Percentiles rank a stretch among this genome's conserved stretches.
Evolutionary conservation across 257 asterid species (phyloP).

Genomic region (Solanum raphanifolium): DNA sequence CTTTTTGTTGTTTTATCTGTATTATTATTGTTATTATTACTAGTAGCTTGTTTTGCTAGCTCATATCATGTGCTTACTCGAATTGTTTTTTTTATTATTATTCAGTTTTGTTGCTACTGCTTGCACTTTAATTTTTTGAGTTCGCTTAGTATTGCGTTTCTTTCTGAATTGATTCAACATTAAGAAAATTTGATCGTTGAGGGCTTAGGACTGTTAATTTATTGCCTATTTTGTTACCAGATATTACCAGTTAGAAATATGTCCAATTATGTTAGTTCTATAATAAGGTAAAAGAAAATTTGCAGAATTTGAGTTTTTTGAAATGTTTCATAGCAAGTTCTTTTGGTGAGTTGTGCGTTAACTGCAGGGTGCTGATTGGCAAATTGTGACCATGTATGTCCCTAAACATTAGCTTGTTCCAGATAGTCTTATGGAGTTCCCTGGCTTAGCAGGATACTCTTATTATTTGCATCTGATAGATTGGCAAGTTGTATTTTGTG

Average conservation of each 20-base stretch:
- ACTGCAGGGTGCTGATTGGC: neutral
- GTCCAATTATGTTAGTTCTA: neutral
- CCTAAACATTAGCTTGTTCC: neutral
- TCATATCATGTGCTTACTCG: neutral
- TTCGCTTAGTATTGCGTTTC: neutral
- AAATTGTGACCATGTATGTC: neutral
- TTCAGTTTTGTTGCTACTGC: neutral
- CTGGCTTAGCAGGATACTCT: neutral
- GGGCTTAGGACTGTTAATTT: neutral
- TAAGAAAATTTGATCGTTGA: neutral
- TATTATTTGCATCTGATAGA: neutral
- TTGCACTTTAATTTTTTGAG: neutral
- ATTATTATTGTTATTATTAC: neutral
- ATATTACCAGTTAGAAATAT: neutral
- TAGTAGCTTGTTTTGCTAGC: neutral
- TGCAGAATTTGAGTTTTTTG: neutral
- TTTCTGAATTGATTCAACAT: neutral
- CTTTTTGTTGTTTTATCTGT: neutral
- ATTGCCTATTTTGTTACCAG: neutral
- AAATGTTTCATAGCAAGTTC: neutral
- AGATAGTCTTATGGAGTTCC: neutral
- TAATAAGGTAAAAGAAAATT: neutral
- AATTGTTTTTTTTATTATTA: neutral
- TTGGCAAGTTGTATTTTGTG: neutral
- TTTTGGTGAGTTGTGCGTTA: neutral